phyloP scores from a whole-genome alignment of 2,329 filamentous ascomycete species.

The Colletotrichum sp. region DNA sequence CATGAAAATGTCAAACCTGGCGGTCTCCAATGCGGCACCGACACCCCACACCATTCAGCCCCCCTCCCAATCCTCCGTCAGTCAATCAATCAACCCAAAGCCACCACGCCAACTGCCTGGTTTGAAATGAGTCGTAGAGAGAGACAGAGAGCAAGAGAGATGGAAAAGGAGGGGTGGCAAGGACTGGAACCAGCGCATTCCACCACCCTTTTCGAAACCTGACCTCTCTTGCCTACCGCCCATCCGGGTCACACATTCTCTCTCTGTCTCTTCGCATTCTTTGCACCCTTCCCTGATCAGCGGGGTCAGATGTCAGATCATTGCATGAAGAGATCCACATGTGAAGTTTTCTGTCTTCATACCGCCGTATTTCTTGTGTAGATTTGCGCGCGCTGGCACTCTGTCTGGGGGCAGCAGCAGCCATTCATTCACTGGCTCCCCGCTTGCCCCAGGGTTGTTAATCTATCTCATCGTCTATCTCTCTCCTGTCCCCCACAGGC shows the following conservation, averaged over 20 bases:
- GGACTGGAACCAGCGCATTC: slow-evolving; percentile 2
- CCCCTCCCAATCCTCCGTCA: neutral
- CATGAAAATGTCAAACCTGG: neutral
- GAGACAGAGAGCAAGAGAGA: neutral
- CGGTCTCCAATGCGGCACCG: neutral
- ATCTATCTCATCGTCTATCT: neutral
- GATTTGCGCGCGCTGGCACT: neutral
- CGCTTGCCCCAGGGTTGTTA: neutral
- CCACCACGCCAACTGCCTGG: neutral
- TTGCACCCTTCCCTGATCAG: neutral
- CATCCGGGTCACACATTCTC: neutral
- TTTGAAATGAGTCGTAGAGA: neutral
- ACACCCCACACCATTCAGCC: neutral
- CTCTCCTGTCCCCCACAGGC: neutral
- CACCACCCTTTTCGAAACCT: neutral
- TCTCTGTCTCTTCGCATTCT: neutral
- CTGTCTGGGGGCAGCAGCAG: neutral
- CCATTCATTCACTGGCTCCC: neutral
- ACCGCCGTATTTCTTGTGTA: neutral
- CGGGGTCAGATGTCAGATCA: slow-evolving; percentile 17
- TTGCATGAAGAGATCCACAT: slow-evolving; percentile 9
- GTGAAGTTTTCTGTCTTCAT: neutral
- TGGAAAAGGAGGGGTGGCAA: neutral
- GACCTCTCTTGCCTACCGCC: neutral
- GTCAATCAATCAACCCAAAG: neutral